These are phyloP conservation scores for Gautieria morchelliformis DNA, from an alignment of 768 basidiomycete species.

Conservation along the genomic window DNA sequence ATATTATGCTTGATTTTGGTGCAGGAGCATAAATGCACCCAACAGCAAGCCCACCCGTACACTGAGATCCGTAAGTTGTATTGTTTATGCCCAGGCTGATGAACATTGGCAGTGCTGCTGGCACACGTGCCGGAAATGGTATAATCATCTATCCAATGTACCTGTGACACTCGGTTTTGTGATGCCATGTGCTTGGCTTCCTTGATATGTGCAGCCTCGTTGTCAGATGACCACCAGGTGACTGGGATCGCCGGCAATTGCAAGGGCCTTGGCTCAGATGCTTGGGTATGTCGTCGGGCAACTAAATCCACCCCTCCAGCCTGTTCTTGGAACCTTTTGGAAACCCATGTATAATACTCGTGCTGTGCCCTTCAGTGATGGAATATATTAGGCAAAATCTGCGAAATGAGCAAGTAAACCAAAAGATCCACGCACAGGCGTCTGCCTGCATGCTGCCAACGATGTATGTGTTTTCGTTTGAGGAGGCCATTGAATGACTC, in stretches of 20 bases:
- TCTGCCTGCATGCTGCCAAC: conserved; percentile 19
- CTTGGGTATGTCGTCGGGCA: background rate
- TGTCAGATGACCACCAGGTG: background rate
- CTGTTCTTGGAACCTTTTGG: background rate
- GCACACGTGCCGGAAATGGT: background rate
- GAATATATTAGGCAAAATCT: conserved; percentile 17
- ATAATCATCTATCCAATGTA: background rate
- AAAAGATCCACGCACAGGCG: conserved; percentile 23
- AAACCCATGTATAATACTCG: background rate
- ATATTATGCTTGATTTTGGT: too few relatives aligned
- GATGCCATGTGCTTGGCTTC: background rate
- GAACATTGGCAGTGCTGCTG: background rate
- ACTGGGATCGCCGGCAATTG: background rate
- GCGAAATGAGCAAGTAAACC: conserved; percentile 10
- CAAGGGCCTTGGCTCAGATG: background rate
- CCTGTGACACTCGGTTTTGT: background rate
- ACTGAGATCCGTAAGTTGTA: background rate
- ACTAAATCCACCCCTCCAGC: background rate
- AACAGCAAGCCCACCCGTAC: too few relatives aligned
- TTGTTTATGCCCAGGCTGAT: background rate
- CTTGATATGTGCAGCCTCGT: background rate
- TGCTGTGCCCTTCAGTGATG: background rate
- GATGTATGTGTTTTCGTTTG: conserved; percentile 25
- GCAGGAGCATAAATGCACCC: too few relatives aligned
- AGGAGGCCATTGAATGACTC: conserved; percentile 29